Conservation (phyloP, 495 filamentous ascomycete species). For the Acidiella bohemica region DNA sequence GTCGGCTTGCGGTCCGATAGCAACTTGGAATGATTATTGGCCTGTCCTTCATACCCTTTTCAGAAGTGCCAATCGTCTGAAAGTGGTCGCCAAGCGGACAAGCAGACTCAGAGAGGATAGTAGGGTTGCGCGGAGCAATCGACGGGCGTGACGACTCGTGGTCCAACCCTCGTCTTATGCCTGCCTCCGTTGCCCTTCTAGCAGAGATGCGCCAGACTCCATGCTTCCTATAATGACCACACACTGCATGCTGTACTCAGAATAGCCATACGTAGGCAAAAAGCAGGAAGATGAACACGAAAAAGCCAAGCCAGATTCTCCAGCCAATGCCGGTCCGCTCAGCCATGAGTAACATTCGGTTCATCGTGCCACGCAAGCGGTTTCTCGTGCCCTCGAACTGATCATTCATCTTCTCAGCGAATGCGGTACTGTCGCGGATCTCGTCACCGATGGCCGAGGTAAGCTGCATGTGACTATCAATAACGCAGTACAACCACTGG, state of each 20-base stretch:
- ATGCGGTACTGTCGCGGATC: slow-evolving; percentile 70
- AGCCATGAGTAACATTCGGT: slow-evolving; percentile 90
- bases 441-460: slow-evolving; percentile 88
- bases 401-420: slow-evolving; percentile 83
- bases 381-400: slow-evolving; percentile 74
- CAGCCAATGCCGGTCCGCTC: slow-evolving; percentile 84
- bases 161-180: no score
- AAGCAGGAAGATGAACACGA: slow-evolving; percentile 59
- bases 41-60: no score
- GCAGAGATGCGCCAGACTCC: neutral
- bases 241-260: slow-evolving; percentile 20
- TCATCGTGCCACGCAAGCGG: slow-evolving; percentile 82
- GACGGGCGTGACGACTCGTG: no score
- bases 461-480: slow-evolving; percentile 44
- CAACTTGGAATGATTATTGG: no score
- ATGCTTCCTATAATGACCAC: no score
- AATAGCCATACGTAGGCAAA: slow-evolving; percentile 91
- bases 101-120: no score
- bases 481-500: no score
- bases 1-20: no score
- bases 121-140: no score
- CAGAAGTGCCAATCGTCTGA: no score
- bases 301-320: slow-evolving; percentile 85
- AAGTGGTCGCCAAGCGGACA: no score
- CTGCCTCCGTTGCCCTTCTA: no score